Base-by-base conservation (phyloP, 495 filamentous ascomycete species). In the Podospora appendiculata region DNA sequence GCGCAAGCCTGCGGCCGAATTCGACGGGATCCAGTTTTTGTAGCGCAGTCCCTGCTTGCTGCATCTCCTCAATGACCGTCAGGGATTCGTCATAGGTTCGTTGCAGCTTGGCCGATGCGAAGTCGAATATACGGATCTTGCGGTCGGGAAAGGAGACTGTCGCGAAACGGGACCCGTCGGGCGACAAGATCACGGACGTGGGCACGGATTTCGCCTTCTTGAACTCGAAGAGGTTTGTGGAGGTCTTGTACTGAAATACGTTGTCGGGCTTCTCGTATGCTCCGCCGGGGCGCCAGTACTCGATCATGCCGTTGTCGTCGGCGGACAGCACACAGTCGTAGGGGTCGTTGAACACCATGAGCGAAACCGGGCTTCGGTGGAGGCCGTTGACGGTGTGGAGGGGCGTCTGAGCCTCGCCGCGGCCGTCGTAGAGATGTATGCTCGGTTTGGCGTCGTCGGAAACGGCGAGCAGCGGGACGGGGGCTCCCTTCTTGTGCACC, bases 21-120 rank as follows among this genome's bases (percentile, higher is more conserved):
- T 97, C 93, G 2, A 96, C 79, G 46, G 88, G 82, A 44, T 95
- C 90, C 1, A 97, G 75, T 48, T 84, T 85, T 56, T 88, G 80
- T 2, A 83, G 63, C 0, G 87, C 81, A 0, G 89, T 94, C 6
- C 91, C 90, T 13, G 89, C 88, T 68, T 95, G 90, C 56, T 97
- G 93, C 88, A 95, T 95, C 36, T 93, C 88, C 35, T 85, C 87
- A 33, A 96, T 83, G 4, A 86, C 92, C 16, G 79, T 65, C 6
- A 97, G 74, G 16, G 90, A 96, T 61, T 99, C 93, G 59, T 97
- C 94, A 60, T 97, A 99, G 8, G 89, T 90, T 32, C 92, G 85
- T 58, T 90, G 83, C 0, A 97, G 77, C 63, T 94, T 96, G 8
- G 82, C 93, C 0, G 89, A 81, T 6, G 84, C 78, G 60, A 97